Evolutionary conservation across 345 rosid genomes (phyloP), one percentile per base, ranked within the genome.

Genomic region (Melastoma malabathricum): DNA sequence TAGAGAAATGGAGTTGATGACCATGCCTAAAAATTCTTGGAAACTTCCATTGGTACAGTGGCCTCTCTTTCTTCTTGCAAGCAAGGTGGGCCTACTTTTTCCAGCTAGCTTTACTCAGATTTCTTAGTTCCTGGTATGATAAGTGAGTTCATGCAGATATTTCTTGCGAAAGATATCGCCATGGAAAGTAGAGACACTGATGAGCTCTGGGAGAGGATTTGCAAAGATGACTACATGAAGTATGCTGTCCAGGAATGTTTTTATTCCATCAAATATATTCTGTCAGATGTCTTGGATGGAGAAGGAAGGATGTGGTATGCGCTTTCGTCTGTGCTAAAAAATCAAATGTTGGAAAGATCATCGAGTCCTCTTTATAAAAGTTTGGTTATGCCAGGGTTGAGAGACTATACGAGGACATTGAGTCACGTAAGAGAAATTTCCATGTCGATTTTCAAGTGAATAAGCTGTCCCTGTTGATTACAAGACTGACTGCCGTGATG

Each of bases 31-130:
- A 68, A 92, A 87, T 82, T 77, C 96, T 46, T 88, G 93, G 57
- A 71, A 67, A 57, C 85, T 87, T 47, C 76, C 75, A 14, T 59
- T 92, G 70, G 84, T 92, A 50, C 96, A 87, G 67, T 92, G 93
- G 96, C 98, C 98, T 15, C 93, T 87, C 50, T 92, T 92, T 77
- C 96, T 92, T 71, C 98, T 92, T 72, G 78, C 95, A 55, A 92
- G 95, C 87, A 92, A 90, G 96, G 98, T 86, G 55, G 59, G 53
- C 17, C 53, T 13, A 27, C 31, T 27, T 27, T 27, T 27, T 41
- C 52, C 10, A 17, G 18, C 34, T 45, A 39, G 19, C 7, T 59
- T 19, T 86, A 50, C 96, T 84, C 67, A 86, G 93, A 95, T 96
- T 96, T 15, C 93, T 87, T 50, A 84, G 84, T 77, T 95, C 87